Percentiles rank a stretch among this genome's conserved stretches.
These are phyloP conservation scores for Hondaea fermentalgiana DNA, from an alignment of 108 stramenopile genomes.

Conservation along the genomic window DNA sequence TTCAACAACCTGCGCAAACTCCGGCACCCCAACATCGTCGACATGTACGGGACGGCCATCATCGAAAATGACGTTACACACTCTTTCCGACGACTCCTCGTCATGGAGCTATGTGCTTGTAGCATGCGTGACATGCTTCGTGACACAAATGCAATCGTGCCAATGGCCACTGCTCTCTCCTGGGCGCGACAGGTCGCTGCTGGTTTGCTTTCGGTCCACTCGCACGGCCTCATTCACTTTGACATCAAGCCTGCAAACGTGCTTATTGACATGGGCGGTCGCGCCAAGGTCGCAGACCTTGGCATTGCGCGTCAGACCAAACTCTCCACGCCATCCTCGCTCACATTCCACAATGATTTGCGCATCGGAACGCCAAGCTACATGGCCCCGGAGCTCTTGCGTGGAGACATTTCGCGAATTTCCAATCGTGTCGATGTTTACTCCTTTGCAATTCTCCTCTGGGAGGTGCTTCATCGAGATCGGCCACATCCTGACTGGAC, in stretches of 20 bases:
- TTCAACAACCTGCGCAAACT: not conserved
- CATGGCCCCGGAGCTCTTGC: slow-evolving; percentile 41
- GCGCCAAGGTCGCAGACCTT: slow-evolving; percentile 9
- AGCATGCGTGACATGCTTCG: not conserved
- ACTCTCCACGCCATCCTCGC: not conserved
- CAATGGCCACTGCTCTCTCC: slow-evolving; percentile 21
- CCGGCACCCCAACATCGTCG: slow-evolving; percentile 31
- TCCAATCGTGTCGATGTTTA: not conserved
- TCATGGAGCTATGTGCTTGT: not conserved
- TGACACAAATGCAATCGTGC: not conserved
- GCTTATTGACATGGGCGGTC: not conserved
- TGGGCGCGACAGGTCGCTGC: slow-evolving; percentile 57
- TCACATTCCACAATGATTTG: not conserved
- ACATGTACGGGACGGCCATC: slow-evolving; percentile 45
- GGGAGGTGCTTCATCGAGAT: not conserved
- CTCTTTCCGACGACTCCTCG: not conserved
- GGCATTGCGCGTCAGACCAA: not conserved
- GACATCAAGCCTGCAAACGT: slow-evolving; percentile 30
- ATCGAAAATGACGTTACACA: slow-evolving; percentile 29
- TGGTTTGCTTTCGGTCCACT: slow-evolving; percentile 40
- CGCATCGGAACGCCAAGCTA: slow-evolving; percentile 40
- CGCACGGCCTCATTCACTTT: slow-evolving; percentile 57
- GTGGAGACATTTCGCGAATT: not conserved
- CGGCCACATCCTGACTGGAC: not conserved
- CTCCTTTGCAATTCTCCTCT: not conserved